Base-by-base conservation (phyloP, 805 yeast species). In the Saturnispora dispora region DNA sequence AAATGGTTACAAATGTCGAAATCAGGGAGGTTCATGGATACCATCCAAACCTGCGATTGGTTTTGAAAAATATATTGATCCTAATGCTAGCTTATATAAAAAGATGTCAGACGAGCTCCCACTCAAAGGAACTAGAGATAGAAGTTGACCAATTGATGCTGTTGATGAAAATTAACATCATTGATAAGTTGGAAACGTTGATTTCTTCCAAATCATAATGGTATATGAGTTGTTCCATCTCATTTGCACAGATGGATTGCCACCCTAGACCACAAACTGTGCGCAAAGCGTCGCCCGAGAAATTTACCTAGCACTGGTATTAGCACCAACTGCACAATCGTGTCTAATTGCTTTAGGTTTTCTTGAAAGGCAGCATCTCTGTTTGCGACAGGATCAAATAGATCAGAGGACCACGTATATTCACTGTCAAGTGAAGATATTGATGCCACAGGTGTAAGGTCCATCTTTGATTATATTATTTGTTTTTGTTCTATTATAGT, bases 291-390 rank as follows among this genome's bases (percentile, higher is more conserved):
- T 56, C 90, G 73, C 3, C 93, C 93, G 45, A 84, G 55, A 42
- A 79, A 72, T 62, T 81, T 83, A 4, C 90, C 90, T 18, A 82
- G 58, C 53, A 83, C 60, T 2, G 93, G 93, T 48, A 84, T 68
- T 35, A 84, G 58, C 13, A 85, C 79, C 64, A 80, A 73, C 51
- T 76, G 77, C 33, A 82, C 64, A 35, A 83, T 71, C n/a, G 77
- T 76, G 39, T 72, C 72, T 51, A 85, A 61, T 63, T 84, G 89
- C 44, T 69, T 67, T 46, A 84, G 25, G 36, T 48, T 48, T n/a
- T 48, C 51, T 37, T 48, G 47, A 20, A 48, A 48, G 13, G 46
- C 51, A 23, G 45, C 47, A 5, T 48, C 46, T 6, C 28, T 41
- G 11, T 23, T 20, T 5, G 51, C 33, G 36, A 44, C 36, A 7